Conservation (phyloP, 108 stramenopile species). For the Cyclotella baltica region DNA sequence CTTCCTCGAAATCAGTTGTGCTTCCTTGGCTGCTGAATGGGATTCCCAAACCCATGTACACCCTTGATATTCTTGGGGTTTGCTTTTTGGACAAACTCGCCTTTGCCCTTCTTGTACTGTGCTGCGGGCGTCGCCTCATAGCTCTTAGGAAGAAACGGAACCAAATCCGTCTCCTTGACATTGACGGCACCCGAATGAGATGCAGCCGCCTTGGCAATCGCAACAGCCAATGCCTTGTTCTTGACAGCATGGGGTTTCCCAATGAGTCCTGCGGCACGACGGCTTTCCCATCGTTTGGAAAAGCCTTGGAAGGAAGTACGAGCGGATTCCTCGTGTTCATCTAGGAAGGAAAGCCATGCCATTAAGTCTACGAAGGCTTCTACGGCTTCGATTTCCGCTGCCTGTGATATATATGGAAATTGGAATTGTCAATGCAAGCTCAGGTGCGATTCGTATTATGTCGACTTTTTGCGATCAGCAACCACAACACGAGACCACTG, state of each 20-base stretch:
- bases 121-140: slow-evolving; percentile 33
- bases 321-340: slow-evolving; percentile 47
- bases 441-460: background rate
- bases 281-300: slow-evolving; percentile 43
- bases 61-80: slow-evolving; percentile 39
- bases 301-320: slow-evolving; percentile 32
- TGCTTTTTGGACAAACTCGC: background rate
- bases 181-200: background rate
- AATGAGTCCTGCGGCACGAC: slow-evolving; percentile 40
- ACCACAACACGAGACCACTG: background rate
- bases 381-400: slow-evolving; percentile 49
- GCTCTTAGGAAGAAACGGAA: slow-evolving; percentile 15
- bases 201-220: background rate
- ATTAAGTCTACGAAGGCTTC: slow-evolving; percentile 51
- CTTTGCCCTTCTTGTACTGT: slow-evolving; percentile 10
- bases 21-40: slow-evolving; percentile 47
- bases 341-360: slow-evolving; percentile 54
- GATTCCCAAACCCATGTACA: slow-evolving; percentile 8
- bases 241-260: slow-evolving; percentile 40
- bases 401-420: slow-evolving; percentile 11
- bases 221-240: background rate
- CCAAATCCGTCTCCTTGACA: slow-evolving; percentile 16
- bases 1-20: slow-evolving; percentile 6
- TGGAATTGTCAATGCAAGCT: background rate
- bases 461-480: background rate